Conservation (phyloP, 768 basidiomycete species). For the Mrakia blollopis region DNA sequence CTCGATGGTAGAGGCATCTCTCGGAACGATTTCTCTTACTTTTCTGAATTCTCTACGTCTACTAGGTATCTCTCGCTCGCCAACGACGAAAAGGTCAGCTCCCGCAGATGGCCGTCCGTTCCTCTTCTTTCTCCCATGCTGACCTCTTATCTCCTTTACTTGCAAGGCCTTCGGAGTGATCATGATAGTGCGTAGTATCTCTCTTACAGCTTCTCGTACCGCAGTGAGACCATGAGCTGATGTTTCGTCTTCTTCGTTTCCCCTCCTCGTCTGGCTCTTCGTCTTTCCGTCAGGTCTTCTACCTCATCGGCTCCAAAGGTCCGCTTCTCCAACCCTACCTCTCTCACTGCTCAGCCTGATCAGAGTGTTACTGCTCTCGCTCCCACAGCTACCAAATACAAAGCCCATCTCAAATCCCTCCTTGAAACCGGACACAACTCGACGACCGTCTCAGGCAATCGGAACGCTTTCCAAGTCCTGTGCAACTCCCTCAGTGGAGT, state of each 20-base stretch:
- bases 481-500: conserved; percentile 10
- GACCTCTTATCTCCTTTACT: not conserved
- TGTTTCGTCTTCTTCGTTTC: not conserved
- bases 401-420: conserved; percentile 8
- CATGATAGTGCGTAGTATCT: not conserved
- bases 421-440: not conserved
- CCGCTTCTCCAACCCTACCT: too few species aligned
- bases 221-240: not conserved
- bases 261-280: not conserved
- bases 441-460: not conserved
- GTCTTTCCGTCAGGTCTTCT: not conserved
- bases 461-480: conserved; percentile 5
- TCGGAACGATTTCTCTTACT: too few species aligned
- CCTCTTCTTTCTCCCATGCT: not conserved
- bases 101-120: too few species aligned
- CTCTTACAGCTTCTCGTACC: too few species aligned
- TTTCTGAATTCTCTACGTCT: too few species aligned
- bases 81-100: too few species aligned
- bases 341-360: too few species aligned
- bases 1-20: too few species aligned
- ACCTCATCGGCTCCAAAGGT: conserved; percentile 10
- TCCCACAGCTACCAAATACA: not conserved
- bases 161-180: too few species aligned
- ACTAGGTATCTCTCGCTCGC: too few species aligned
- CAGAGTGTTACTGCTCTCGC: too few species aligned